A percentile compares a stretch with the other conserved stretches of the same genome.
These are phyloP conservation scores for Botrytis cinerea DNA, from an alignment of 2,329 filamentous ascomycete genomes.

Conservation along the genomic window DNA sequence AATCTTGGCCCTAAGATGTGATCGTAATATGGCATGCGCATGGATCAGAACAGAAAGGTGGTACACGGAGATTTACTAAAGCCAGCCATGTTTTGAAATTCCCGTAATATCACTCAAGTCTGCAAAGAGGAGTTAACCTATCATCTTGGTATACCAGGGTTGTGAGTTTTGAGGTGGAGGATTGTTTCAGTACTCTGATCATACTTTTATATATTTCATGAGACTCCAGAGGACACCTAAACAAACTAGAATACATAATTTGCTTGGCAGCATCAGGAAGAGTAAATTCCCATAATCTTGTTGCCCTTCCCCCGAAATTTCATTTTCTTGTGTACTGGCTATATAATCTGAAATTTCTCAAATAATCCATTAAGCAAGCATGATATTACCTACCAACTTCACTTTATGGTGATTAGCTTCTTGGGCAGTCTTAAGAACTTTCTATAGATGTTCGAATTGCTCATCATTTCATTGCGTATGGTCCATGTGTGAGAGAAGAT, in stretches of 20 bases:
- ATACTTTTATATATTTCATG: neutral
- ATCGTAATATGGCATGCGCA: neutral
- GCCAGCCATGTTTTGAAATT: neutral
- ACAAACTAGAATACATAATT: rapidly evolving
- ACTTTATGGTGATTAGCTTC: neutral
- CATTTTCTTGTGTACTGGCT: neutral
- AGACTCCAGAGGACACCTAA: neutral
- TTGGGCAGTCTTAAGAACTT: neutral
- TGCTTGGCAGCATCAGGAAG: neutral
- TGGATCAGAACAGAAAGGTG: neutral
- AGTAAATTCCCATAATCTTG: neutral
- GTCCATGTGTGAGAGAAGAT: neutral
- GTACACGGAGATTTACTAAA: neutral
- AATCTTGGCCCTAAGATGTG: neutral
- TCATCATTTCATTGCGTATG: neutral
- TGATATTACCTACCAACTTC: neutral
- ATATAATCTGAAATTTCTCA: neutral
- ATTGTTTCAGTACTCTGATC: neutral
- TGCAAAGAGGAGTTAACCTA: neutral
- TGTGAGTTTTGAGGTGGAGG: neutral
- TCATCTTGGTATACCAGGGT: too few relatives aligned
- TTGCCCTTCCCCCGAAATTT: neutral
- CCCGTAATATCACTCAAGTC: neutral
- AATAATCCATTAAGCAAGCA: neutral
- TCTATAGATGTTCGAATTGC: neutral